Conservation (phyloP, 306 rosid genomes). For the Carpinus fangiana region DNA sequence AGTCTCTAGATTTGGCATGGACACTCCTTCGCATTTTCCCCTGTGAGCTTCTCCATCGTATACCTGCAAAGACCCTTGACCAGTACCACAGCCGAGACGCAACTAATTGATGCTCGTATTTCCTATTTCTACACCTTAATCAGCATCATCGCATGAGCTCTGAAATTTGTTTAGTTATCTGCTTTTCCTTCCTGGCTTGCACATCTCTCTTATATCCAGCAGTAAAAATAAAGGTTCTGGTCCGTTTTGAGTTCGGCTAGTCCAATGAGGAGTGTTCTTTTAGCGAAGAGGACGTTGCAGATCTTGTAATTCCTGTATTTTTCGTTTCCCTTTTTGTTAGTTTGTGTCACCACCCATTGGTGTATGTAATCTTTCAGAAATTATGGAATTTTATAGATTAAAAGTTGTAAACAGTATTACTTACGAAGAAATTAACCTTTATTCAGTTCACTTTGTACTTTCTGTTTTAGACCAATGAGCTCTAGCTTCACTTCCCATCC, state of each 20-base stretch:
- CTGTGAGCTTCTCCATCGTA: constrained; percentile 99
- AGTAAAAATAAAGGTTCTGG: constrained; percentile 46
- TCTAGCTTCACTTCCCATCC: background rate
- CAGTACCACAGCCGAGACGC: constrained; percentile 88
- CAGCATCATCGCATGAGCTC: constrained; percentile 37
- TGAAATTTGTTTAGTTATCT: constrained; percentile 44
- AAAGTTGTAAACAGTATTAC: background rate
- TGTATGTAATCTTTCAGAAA: constrained; percentile 19
- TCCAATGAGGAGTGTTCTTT: constrained; percentile 31
- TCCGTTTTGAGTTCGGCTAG: constrained; percentile 46
- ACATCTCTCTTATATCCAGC: constrained; percentile 42
- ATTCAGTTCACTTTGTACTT: no score
- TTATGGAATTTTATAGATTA: constrained; percentile 14
- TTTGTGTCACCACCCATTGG: constrained; percentile 22
- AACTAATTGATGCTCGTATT: constrained; percentile 52
- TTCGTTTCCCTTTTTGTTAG: constrained; percentile 21
- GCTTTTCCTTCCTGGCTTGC: constrained; percentile 32
- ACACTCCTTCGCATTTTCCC: constrained; percentile 97
- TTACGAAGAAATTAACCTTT: no score
- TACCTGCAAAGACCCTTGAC: constrained; percentile 95
- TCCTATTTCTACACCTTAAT: constrained; percentile 38
- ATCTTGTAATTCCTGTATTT: constrained; percentile 45
- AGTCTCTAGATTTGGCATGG: constrained; percentile 99
- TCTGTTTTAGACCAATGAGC: background rate
- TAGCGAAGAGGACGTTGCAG: constrained; percentile 41